Evolutionary conservation across 768 basidiomycete genomes (phyloP), one percentile per base, ranked within the genome.

Genomic region (Boletus fagicola): DNA sequence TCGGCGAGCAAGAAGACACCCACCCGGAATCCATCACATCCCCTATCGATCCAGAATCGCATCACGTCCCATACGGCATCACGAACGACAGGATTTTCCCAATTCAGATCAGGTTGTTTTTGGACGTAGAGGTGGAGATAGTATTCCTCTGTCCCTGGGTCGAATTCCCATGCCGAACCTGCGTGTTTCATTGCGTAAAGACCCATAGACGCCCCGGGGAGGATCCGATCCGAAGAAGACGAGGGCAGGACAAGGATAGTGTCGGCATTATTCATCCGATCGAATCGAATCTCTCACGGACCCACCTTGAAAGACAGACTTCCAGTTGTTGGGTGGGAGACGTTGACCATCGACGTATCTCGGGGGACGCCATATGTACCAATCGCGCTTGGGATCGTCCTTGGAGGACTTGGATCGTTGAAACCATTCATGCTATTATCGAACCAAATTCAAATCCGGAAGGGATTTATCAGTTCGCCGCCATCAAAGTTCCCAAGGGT

Each of bases 61-160:
- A 90, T 86, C 46, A 84, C 65, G 35, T 85, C 82, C 72, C 77
- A 85, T 1, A 88, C 77, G 9, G 84, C 81, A 54, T 78, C 74
- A 8, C 84, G 75, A 2, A 87, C 81, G 8, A 78, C 77, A 0
- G 80, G 77, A 60, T 88, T 86, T 50, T 88, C 86, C 87, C 87
- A 90, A 66, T 92, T 90, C 16, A 90, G 69, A 65, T 90, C 90
- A 0, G 88, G 89, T 72, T 89, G 88, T 64, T 88, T 80, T 10
- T 76, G 65, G 52, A 81, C 73, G 70, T 83, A 91, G 2, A 89
- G 63, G 69, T 90, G 88, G 53, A 90, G 80, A 67, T 89, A 88
- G 61, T 87, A 90, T 70, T 90, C 86, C 20, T 82, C 73, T 4
- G 85, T 86, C 12, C 62, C 62, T 57, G 81, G 79, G 71, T 89